A percentile compares a stretch with the other conserved stretches of the same genome.
phyloP scores from a whole-genome alignment of 176 grass and related monocot genomes.

The Triticum urartu region DNA sequence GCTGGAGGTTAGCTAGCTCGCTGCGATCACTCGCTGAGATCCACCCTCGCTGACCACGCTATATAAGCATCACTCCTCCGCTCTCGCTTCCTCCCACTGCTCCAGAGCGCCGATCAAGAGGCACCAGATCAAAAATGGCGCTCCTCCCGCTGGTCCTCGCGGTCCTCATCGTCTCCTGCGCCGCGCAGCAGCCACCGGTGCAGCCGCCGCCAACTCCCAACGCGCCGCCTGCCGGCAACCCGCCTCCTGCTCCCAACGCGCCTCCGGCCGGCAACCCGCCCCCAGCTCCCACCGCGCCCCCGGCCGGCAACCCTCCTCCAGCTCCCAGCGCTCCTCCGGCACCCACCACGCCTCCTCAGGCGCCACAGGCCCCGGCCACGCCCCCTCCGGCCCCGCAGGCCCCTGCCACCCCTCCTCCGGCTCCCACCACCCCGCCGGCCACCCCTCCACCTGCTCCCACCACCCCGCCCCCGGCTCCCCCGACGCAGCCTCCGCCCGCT shows the following conservation, averaged over 20 bases:
- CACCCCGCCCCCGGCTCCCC: background rate
- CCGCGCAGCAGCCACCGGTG: constrained; percentile 54
- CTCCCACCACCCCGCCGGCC: background rate
- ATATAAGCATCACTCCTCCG: constrained; percentile 41
- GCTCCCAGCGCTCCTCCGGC: constrained; percentile 31
- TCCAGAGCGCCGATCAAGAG: constrained; percentile 11
- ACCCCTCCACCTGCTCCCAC: constrained; percentile 8
- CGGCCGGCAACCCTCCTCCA: constrained; percentile 33
- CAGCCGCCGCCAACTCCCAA: constrained; percentile 28
- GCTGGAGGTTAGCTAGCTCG: background rate
- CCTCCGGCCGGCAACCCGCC: constrained; percentile 37
- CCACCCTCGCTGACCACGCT: background rate
- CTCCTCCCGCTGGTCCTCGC: constrained; percentile 35
- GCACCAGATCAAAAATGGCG: constrained; percentile 14
- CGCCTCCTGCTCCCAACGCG: constrained; percentile 17
- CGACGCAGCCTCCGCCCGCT: background rate
- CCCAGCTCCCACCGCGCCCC: constrained; percentile 10
- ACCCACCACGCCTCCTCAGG: constrained; percentile 31
- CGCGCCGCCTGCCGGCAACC: constrained; percentile 17
- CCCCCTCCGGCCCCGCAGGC: constrained; percentile 33
- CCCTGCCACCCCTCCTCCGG: constrained; percentile 18
- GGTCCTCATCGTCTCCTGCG: constrained; percentile 51
- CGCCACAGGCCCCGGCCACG: constrained; percentile 27
- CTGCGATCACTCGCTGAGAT: background rate
- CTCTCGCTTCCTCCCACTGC: constrained; percentile 51